Base-by-base conservation (phyloP, 331 rosid species). In the Phaseolus coccineus region DNA sequence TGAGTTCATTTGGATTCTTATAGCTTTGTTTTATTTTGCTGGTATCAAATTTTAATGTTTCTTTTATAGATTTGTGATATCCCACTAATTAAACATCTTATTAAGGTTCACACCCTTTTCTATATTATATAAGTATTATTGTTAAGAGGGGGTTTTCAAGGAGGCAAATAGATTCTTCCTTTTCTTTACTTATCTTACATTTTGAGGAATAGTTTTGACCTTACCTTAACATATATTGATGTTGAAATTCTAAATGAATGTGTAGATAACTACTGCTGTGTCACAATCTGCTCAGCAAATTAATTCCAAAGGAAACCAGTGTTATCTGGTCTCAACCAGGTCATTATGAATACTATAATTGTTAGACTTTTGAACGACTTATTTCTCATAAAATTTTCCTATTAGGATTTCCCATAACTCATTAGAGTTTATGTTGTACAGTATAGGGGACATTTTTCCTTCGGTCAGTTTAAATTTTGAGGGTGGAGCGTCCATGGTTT, bases 401-500 rank as follows among this genome's bases (percentile, higher is more conserved):
- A 30, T 46, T 28, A 52, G 46, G 52, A 80, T 57, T 50, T 68
- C 56, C 48, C 64, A 52, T 74, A 55, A 79, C 63, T 85, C 83
- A 88, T 63, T 64, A 66, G 79, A 77, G 30, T 69, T 71, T 58
- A 16, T 88, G 48, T 78, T 81, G 51, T 84, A 82, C 92, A 96
- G 99, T 83, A 42, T 87, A 67, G 81, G 80, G 74, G 91, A 87
- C 82, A 75, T 82, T 73, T 96, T 96, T 86, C 99, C 99, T 73
- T 76, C 68, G 1, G 94, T 93, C 66, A 93, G 93, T 87, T 88
- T 96, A 56, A 96, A 96, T 86, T 96, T 96, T 82, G 97, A 62
- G 5, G 96, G 89, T 19, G 88, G 93, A 81, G 98, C 94, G 52
- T 85, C 97, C 7, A 96, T 96, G 97, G 87, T 90, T 82, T 87